These are phyloP conservation scores for Macadamia tetraphylla DNA, from an alignment of 164 flowering plant genomes.

Conservation along the genomic window DNA sequence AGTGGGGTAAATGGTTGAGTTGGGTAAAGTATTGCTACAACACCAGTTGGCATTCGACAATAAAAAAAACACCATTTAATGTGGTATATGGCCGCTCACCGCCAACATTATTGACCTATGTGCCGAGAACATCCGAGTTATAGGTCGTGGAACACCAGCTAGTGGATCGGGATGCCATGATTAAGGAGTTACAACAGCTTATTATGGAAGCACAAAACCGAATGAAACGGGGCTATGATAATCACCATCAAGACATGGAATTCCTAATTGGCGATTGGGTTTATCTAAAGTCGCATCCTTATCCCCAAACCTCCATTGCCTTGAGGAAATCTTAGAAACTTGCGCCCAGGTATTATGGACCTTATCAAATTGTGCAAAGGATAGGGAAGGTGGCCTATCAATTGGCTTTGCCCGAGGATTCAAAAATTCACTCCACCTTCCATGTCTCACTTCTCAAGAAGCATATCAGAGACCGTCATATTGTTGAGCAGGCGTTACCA, in stretches of 20 bases:
- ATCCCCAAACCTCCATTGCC: neutral
- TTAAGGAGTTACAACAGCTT: neutral
- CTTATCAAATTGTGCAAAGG: neutral
- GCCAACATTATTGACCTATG: neutral
- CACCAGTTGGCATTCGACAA: neutral
- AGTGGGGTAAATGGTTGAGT: neutral
- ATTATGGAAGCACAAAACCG: neutral
- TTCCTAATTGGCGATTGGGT: neutral
- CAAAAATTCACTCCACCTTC: neutral
- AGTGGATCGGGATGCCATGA: neutral
- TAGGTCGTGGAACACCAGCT: neutral
- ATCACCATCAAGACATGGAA: neutral
- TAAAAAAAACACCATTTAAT: slow-evolving; percentile 2
- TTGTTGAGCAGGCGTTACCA: neutral
- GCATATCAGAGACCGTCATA: neutral
- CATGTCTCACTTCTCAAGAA: neutral
- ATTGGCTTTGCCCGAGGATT: neutral
- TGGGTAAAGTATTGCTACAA: slow-evolving; percentile 14
- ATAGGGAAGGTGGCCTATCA: neutral
- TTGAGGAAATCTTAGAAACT: neutral
- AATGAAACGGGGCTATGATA: neutral
- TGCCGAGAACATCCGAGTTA: neutral
- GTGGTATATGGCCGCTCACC: neutral
- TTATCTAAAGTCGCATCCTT: neutral
- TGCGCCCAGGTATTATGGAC: neutral